Percentiles rank a stretch among this genome's conserved stretches.
phyloP scores from a whole-genome alignment of 2,329 filamentous ascomycete species.

The Pseudocercospora eumusae region DNA sequence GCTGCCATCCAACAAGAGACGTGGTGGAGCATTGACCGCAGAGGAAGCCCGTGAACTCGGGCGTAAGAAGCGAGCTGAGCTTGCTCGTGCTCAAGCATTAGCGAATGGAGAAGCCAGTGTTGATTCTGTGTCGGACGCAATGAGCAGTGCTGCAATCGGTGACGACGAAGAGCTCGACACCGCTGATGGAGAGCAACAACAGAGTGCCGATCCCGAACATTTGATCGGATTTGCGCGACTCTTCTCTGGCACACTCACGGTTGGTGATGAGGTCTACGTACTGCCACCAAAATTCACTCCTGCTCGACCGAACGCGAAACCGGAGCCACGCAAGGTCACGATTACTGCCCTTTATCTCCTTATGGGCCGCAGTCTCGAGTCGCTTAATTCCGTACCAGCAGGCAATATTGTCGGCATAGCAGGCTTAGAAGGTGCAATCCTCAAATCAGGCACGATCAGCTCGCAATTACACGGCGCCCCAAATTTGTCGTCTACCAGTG shows the following conservation, averaged over 20 bases:
- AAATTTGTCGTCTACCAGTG: constrained; percentile 83
- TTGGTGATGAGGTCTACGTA: constrained; percentile 89
- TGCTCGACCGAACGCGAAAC: constrained; percentile 68
- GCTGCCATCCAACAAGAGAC: constrained; percentile 79
- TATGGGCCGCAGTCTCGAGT: constrained; percentile 88
- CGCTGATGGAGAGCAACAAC: constrained; percentile 54
- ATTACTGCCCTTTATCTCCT: constrained; percentile 89
- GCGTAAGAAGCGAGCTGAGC: constrained; percentile 83
- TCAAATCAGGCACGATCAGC: constrained; percentile 93
- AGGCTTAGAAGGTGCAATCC: constrained; percentile 86
- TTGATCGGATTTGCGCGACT: constrained; percentile 92
- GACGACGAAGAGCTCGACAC: constrained; percentile 47
- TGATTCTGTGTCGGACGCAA: constrained; percentile 59
- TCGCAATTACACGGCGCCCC: constrained; percentile 82
- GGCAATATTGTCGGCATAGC: constrained; percentile 95
- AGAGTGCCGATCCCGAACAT: constrained; percentile 74
- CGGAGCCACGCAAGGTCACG: constrained; percentile 77
- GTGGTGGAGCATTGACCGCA: constrained; percentile 70
- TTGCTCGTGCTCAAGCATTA: constrained; percentile 73
- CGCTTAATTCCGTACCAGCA: constrained; percentile 79
- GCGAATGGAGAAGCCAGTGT: constrained; percentile 51
- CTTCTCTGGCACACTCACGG: constrained; percentile 84
- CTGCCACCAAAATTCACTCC: constrained; percentile 92
- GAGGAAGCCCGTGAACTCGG: constrained; percentile 90
- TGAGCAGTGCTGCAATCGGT: constrained; percentile 63